These are phyloP conservation scores for Acephala macrosclerotiorum DNA, from an alignment of 2,329 filamentous ascomycete genomes.

Conservation along the genomic window DNA sequence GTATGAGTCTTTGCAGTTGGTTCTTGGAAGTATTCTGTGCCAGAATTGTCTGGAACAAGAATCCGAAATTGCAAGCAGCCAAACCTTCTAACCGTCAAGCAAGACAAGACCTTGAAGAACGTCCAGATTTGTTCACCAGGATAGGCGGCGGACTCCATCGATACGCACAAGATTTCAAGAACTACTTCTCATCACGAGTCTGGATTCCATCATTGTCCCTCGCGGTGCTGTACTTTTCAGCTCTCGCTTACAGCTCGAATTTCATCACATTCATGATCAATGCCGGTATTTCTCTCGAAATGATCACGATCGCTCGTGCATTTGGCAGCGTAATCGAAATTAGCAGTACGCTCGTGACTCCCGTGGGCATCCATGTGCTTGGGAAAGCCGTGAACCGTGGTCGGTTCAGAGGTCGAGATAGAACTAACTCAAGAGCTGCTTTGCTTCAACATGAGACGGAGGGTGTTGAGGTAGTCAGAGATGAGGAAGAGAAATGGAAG, in stretches of 20 bases:
- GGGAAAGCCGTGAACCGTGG: constrained; percentile 42
- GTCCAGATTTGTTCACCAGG: not conserved
- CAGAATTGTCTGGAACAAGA: constrained; percentile 49
- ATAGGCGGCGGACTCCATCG: not conserved
- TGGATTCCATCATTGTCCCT: constrained; percentile 57
- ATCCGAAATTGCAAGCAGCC: constrained; percentile 37
- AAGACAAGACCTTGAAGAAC: not conserved
- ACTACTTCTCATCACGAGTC: constrained; percentile 49
- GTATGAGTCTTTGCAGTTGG: constrained; percentile 52
- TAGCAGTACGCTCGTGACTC: constrained; percentile 59
- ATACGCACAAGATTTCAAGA: constrained; percentile 40
- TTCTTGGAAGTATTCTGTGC: constrained; percentile 50
- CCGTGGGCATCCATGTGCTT: constrained; percentile 52
- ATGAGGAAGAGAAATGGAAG: constrained; percentile 16
- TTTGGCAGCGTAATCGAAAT: constrained; percentile 59
- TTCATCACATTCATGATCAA: constrained; percentile 63
- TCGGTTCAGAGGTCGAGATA: constrained; percentile 29
- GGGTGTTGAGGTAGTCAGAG: constrained; percentile 22
- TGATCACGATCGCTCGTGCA: constrained; percentile 55
- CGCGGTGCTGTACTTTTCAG: constrained; percentile 60
- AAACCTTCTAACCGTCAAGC: constrained; percentile 32
- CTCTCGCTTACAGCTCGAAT: constrained; percentile 60
- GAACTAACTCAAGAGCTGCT: constrained; percentile 32
- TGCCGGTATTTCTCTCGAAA: constrained; percentile 54
- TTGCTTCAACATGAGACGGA: constrained; percentile 27